Conservation (phyloP, 257 asterid genomes). For the Knoxia roxburghii region DNA sequence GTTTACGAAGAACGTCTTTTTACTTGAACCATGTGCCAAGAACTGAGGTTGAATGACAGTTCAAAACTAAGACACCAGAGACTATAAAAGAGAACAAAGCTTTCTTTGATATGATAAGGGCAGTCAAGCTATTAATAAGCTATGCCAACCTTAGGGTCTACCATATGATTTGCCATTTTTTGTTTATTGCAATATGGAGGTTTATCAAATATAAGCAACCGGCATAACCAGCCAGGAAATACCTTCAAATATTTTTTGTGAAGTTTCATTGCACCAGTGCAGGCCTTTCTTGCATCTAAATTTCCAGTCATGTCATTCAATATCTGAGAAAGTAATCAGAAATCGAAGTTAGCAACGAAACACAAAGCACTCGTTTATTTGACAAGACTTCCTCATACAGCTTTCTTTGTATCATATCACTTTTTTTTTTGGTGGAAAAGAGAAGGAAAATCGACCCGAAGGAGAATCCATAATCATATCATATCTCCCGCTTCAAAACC, state of each 20-base stretch:
- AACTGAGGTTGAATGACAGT: background rate
- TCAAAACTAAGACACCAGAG: background rate
- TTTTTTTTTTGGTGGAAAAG: background rate
- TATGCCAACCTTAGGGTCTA: background rate
- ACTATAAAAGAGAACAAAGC: background rate
- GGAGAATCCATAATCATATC: background rate
- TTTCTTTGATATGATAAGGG: too few relatives aligned
- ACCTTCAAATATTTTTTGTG: constrained; percentile 89
- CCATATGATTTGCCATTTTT: background rate
- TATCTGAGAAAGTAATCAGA: constrained; percentile 35
- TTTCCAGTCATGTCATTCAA: constrained; percentile 76
- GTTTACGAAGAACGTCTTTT: too few relatives aligned
- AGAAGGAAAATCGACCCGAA: too few relatives aligned
- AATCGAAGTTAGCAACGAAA: background rate
- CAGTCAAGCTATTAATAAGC: too few relatives aligned
- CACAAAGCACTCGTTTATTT: background rate
- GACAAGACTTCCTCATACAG: background rate
- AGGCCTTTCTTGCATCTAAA: constrained; percentile 78
- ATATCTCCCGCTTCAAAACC: background rate
- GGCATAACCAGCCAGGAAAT: background rate
- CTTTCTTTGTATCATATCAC: background rate
- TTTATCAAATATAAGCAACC: background rate
- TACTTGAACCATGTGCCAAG: too few relatives aligned
- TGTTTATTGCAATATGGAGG: background rate
- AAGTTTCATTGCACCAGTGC: constrained; percentile 70